Base-by-base conservation (phyloP, 73 alveolate species). In the Symbiodinium natans region DNA sequence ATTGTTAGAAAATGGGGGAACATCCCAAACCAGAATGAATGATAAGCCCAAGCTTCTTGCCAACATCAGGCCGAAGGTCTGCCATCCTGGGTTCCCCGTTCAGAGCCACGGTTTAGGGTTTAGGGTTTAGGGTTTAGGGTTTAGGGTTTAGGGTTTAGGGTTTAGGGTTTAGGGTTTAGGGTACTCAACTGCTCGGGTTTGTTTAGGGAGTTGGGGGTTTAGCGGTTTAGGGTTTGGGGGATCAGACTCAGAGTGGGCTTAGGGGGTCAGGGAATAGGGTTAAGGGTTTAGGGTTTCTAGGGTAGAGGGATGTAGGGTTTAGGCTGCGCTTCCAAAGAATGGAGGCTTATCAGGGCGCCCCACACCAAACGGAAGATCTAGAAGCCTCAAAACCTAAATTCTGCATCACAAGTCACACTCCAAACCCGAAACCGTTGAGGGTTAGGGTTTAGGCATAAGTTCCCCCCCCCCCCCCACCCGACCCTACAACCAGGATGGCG, bases 401-500 rank as follows among this genome's bases (percentile, higher is more conserved):
- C 36, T 63, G 13, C 3, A 27, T 56, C 75, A 46, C 19, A 56
- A 56, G 19, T 56, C 10, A 13, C 56, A 5, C 56, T 11, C 11
- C 11, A 43, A 43, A 5, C 56, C 56, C 56, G 5, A 43, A 43
- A 43, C 56, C 56, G 19, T 43, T n/a, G n/a, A n/a, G n/a, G n/a
- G n/a, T n/a, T n/a, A n/a, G n/a, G n/a, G n/a, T n/a, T n/a, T n/a
- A n/a, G n/a, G n/a, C n/a, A n/a, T n/a, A n/a, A n/a, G n/a, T n/a
- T n/a, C n/a, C n/a, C n/a, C n/a, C n/a, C 74, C 74, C 74, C 11
- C 25, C 5, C 5, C 31, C 25, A 2, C 25, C 15, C 5, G 6
- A 9, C 74, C 74, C 25, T 56, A 56, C 5, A 15, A 13, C 74
- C 74, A 88, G 95, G 85, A 88, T 88, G 95, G 95, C 95, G 42